Evolutionary conservation across 306 rosid species (phyloP).

Genomic region (Cicer pinnatifidum): DNA sequence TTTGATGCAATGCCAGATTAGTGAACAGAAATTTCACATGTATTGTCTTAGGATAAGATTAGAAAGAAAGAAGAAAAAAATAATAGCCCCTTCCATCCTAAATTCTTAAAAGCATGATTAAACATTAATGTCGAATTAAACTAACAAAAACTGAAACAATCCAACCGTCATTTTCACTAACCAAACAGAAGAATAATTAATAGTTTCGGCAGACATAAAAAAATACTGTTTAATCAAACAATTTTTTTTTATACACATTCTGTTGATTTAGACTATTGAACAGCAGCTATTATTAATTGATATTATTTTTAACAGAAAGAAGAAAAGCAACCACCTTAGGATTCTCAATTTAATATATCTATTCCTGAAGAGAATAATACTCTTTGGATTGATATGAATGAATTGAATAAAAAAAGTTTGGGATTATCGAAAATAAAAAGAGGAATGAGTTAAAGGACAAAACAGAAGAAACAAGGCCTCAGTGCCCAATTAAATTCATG

Average conservation of each 20-base stretch:
- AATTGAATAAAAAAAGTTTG: slow-evolving; percentile 23
- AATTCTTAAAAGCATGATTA: slow-evolving; percentile 13
- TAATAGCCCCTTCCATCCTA: neutral
- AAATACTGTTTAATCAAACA: neutral
- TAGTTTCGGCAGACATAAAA: slow-evolving; percentile 2
- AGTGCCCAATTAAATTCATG: slow-evolving; percentile 44
- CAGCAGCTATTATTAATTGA: slow-evolving; percentile 25
- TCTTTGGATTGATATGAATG: slow-evolving; percentile 19
- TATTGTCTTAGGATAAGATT: slow-evolving; percentile 33
- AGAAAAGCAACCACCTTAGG: slow-evolving; percentile 7
- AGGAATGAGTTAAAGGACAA: slow-evolving; percentile 41
- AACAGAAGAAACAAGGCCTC: slow-evolving; percentile 43
- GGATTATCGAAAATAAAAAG: slow-evolving; percentile 38
- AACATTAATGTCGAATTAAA: neutral
- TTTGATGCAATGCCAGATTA: slow-evolving; percentile 34
- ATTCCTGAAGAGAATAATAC: neutral
- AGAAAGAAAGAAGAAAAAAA: neutral
- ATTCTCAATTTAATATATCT: neutral
- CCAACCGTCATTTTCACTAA: slow-evolving; percentile 30
- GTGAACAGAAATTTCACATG: slow-evolving; percentile 35
- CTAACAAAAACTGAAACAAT: slow-evolving; percentile 23
- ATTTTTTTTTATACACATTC: neutral
- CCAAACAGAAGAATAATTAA: neutral
- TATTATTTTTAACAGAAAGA: slow-evolving; percentile 3
- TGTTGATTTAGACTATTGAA: slow-evolving; percentile 48